phyloP scores from a whole-genome alignment of 2,329 filamentous ascomycete genomes.

The Botryosphaeria dothidea region DNA sequence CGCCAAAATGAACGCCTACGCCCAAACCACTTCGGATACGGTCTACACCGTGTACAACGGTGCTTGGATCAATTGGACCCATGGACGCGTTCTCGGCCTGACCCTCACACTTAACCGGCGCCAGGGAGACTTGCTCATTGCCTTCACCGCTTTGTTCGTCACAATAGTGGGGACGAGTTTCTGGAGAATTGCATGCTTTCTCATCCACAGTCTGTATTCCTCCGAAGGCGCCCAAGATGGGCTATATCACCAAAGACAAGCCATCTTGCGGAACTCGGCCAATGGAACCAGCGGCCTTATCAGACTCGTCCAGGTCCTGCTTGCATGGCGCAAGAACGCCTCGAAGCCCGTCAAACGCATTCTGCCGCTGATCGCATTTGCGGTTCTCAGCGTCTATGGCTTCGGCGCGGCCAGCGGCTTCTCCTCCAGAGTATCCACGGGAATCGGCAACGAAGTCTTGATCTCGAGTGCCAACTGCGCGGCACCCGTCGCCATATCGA shows the following conservation, averaged over 20 bases:
- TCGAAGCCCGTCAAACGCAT: conserved; percentile 8
- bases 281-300: conserved; percentile 24
- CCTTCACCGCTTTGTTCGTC: conserved; percentile 27
- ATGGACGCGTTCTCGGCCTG: conserved; percentile 20
- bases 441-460: conserved; percentile 33
- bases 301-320: conserved; percentile 5
- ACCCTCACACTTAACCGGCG: conserved; percentile 25
- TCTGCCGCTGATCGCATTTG: conserved; percentile 27
- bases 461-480: conserved; percentile 32
- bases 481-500: background rate
- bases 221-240: conserved; percentile 27
- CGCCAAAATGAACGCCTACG: background rate
- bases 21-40: background rate
- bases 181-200: conserved; percentile 32
- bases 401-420: conserved; percentile 34
- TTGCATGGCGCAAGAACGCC: conserved; percentile 23
- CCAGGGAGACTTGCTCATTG: conserved; percentile 26
- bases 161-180: conserved; percentile 28
- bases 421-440: conserved; percentile 34
- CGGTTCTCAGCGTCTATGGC: conserved; percentile 24
- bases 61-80: conserved; percentile 26
- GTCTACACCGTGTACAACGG: conserved; percentile 21
- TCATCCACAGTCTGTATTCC: conserved; percentile 28
- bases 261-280: conserved; percentile 34
- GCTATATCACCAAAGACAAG: conserved; percentile 35